Conservation (phyloP, 176 grass and related monocot genomes). For the Oryza glaberrima region DNA sequence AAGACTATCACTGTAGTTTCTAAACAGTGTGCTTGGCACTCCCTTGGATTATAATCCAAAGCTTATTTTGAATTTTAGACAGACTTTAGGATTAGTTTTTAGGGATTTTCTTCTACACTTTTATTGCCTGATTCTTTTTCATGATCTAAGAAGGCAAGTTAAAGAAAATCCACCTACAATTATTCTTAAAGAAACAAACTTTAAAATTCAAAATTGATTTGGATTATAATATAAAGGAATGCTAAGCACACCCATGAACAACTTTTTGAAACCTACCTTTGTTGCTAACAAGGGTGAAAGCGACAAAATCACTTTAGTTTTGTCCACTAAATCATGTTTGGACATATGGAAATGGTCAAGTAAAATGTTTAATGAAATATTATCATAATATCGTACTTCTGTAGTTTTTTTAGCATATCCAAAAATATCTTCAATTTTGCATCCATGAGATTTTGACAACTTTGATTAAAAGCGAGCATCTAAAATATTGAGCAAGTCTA, state of each 20-base stretch:
- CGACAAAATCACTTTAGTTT: not conserved
- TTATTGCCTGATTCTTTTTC: not conserved
- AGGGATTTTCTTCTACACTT: not conserved
- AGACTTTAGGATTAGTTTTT: not conserved
- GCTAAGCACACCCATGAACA: not conserved
- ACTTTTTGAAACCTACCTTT: not conserved
- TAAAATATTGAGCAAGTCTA: slow-evolving; percentile 30
- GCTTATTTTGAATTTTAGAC: not conserved
- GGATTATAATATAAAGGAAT: not conserved
- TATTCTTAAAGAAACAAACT: not conserved
- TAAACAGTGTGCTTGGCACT: not conserved
- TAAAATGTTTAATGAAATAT: not conserved
- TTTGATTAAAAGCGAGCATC: not conserved
- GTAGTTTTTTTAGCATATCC: slow-evolving; percentile 5
- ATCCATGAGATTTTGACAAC: not conserved
- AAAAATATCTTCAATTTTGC: slow-evolving; percentile 26
- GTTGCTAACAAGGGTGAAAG: not conserved
- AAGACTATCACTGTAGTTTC: not conserved
- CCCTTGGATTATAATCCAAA: not conserved
- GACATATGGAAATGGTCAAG: slow-evolving; percentile 7
- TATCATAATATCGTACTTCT: not conserved
- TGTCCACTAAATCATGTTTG: not conserved
- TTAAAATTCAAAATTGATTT: not conserved
- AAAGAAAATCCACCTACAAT: not conserved
- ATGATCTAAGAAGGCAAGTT: not conserved